Evolutionary conservation across 352 stramenopile species (phyloP).

Genomic region (Pythium brachiatum): DNA sequence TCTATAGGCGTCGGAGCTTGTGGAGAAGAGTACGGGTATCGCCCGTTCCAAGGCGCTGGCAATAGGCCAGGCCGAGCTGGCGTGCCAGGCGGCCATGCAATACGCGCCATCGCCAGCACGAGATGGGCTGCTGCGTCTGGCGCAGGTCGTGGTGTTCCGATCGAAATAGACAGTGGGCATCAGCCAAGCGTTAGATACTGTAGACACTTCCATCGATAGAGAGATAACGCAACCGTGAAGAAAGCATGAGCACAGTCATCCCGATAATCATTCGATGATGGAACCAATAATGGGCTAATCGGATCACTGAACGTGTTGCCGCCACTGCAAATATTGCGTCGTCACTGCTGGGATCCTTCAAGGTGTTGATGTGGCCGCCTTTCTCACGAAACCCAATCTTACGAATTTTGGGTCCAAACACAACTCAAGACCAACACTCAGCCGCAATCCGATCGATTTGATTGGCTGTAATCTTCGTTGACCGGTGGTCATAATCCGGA

Average conservation of each 20-base stretch:
- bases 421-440: too few species aligned
- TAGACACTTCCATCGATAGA: neutral
- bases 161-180: slow-evolving; percentile 60
- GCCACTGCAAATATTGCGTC: too few species aligned
- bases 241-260: too few species aligned
- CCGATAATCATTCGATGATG: too few species aligned
- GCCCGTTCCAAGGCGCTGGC: slow-evolving; percentile 93
- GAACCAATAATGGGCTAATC: too few species aligned
- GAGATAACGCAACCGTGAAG: slow-evolving; percentile 3
- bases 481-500: slow-evolving; percentile 2
- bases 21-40: slow-evolving; percentile 91
- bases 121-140: slow-evolving; percentile 84
- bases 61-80: slow-evolving; percentile 95
- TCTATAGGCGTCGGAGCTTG: slow-evolving; percentile 80
- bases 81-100: slow-evolving; percentile 91
- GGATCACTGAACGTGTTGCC: too few species aligned
- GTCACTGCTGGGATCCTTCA: too few species aligned
- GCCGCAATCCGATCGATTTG: too few species aligned
- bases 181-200: neutral
- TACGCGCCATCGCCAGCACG: slow-evolving; percentile 77
- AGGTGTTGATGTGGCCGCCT: too few species aligned
- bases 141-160: slow-evolving; percentile 84
- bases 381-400: too few species aligned
- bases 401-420: too few species aligned
- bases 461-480: slow-evolving; percentile 5